phyloP scores from a whole-genome alignment of 768 basidiomycete genomes.

The Auriscalpium orientale region DNA sequence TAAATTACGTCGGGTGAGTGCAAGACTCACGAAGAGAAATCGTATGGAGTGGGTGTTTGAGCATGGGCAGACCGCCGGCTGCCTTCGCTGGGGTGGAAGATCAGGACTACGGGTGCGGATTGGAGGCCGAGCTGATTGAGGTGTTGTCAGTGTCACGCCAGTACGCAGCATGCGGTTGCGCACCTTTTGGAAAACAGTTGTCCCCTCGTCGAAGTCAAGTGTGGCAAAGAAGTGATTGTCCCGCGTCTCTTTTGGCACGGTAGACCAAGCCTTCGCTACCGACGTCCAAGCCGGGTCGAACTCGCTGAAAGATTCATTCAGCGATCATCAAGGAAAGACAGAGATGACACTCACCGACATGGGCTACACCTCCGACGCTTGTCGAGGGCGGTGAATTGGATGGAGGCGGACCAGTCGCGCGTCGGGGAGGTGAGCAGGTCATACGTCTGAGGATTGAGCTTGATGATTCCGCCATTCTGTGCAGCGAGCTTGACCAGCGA shows the following conservation, averaged over 20 bases:
- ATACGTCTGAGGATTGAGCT: slow-evolving; percentile 66
- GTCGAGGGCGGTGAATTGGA: slow-evolving; percentile 86
- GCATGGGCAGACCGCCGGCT: slow-evolving; percentile 53
- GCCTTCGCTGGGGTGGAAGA: slow-evolving; percentile 68
- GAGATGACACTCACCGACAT: slow-evolving; percentile 61
- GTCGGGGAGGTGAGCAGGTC: slow-evolving; percentile 68
- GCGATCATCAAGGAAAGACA: too few relatives aligned
- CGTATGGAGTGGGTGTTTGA: slow-evolving; percentile 55
- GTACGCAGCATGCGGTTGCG: not conserved
- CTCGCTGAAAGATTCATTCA: slow-evolving; percentile 41
- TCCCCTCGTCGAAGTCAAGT: slow-evolving; percentile 78
- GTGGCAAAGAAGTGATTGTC: slow-evolving; percentile 89
- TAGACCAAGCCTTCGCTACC: slow-evolving; percentile 79
- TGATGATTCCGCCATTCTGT: slow-evolving; percentile 72
- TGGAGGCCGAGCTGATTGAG: slow-evolving; percentile 63
- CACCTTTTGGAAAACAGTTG: slow-evolving; percentile 76
- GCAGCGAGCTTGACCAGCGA: slow-evolving; percentile 64
- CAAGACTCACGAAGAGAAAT: slow-evolving; percentile 61
- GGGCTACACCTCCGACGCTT: slow-evolving; percentile 78
- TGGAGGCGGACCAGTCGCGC: slow-evolving; percentile 80
- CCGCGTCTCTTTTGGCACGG: slow-evolving; percentile 48
- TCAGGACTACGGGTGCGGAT: slow-evolving; percentile 79
- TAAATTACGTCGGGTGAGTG: not conserved
- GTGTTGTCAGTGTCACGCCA: too few relatives aligned
- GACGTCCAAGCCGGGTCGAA: slow-evolving; percentile 80